Base-by-base conservation (phyloP, 306 rosid species). In the Crotalaria pallida region DNA sequence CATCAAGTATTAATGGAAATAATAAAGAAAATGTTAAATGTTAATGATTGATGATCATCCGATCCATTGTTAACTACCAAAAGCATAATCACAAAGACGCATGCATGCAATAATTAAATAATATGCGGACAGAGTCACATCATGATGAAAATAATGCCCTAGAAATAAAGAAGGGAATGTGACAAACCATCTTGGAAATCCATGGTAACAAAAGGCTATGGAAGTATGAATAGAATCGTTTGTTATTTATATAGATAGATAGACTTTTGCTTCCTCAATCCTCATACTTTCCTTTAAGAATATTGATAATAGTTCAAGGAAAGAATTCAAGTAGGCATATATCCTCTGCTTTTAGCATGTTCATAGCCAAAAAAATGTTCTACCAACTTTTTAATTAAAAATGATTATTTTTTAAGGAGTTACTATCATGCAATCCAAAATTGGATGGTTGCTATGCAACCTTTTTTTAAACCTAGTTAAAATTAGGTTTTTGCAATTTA, bases 281-380 rank as follows among this genome's bases (percentile, higher is more conserved):
- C 44, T 38, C 22, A 55, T 73, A 27, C 77, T 62, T 67, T 73
- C 55, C 82, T 63, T 69, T 24, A n/a, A 60, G 45, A 27, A 24
- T 17, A 56, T 67, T 47, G 57, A 24, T 60, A 51, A 8, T 10
- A 22, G 18, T 67, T 33, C 57, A 3, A 12, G 69, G 67, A 29
- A 40, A 33, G 0, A 55, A n/a, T n/a, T n/a, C n/a, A n/a, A 2
- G 7, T 31, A 31, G 59, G 79, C 52, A 68, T 67, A 64, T 29
- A 62, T 55, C 22, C 72, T n/a, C 56, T 51, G 56, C 79, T 79
- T 67, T 66, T 7, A 10, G 17, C 15, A 49, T 26, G 17, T 1
- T 10, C 3, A 8, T 1, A 13, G 22, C n/a, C 31, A 16, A 7
- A 49, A 26, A 29, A 48, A 9, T 17, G 26, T 66, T 66, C 45